Conservation (phyloP, 2,329 filamentous ascomycete species). For the Exutisphaerella laricina region DNA sequence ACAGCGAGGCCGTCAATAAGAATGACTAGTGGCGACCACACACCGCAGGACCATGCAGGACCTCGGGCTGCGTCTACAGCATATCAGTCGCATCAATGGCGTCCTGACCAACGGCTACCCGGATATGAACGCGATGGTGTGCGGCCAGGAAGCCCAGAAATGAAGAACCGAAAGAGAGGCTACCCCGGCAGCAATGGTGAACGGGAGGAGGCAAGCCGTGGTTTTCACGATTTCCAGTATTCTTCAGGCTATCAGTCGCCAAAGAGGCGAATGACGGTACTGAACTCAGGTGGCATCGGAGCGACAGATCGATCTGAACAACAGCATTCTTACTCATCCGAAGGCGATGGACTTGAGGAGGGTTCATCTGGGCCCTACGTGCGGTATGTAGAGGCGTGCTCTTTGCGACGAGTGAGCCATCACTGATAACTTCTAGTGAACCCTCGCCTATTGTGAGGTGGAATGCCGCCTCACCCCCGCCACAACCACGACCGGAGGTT, state of each 20-base stretch:
- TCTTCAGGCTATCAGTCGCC: conserved; percentile 13
- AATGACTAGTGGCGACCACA: conserved; percentile 4
- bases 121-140: not conserved
- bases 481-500: conserved; percentile 22
- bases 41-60: not conserved
- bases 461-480: conserved; percentile 13
- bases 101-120: conserved; percentile 15
- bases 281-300: conserved; percentile 14
- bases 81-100: conserved; percentile 20
- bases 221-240: conserved; percentile 1
- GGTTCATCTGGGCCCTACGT: conserved; percentile 3
- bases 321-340: not conserved
- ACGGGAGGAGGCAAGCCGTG: conserved; percentile 6
- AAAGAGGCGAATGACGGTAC: conserved; percentile 19
- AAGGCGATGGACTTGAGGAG: not conserved
- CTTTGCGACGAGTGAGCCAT: no score
- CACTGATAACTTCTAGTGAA: no score
- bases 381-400: conserved; percentile 7
- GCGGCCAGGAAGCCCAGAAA: conserved; percentile 2
- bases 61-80: conserved; percentile 1
- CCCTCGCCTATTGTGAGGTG: conserved; percentile 14
- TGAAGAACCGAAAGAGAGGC: conserved; percentile 25
- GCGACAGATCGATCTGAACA: conserved; percentile 1
- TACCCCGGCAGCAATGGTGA: conserved; percentile 11
- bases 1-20: not conserved